These are phyloP conservation scores for Komagataea norvegica DNA, from an alignment of 1,139 yeast species.

Conservation along the genomic window DNA sequence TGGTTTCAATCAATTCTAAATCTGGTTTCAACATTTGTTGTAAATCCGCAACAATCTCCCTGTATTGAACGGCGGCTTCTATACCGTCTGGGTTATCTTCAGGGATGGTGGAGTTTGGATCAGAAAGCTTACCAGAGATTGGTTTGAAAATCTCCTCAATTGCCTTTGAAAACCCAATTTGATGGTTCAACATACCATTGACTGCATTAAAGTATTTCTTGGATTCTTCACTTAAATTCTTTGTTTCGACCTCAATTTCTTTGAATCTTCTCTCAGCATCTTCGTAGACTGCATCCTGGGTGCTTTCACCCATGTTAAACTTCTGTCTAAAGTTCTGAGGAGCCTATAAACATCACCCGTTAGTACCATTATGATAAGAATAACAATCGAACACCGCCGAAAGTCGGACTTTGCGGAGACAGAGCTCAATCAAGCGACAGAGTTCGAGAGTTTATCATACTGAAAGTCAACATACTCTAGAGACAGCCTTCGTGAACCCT, in stretches of 20 bases:
- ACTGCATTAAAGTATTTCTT: conserved; percentile 86
- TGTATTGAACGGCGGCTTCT: conserved; percentile 86
- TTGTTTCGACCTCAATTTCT: conserved; percentile 85
- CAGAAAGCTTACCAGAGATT: conserved; percentile 84
- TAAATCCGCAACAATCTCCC: conserved; percentile 80
- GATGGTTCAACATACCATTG: conserved; percentile 88
- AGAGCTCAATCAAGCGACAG: not conserved
- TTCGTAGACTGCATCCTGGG: conserved; percentile 80
- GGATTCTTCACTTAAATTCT: conserved; percentile 84
- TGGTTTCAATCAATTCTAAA: conserved; percentile 82
- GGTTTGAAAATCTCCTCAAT: conserved; percentile 97
- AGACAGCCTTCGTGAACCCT: conserved; percentile 83
- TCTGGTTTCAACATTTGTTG: conserved; percentile 89
- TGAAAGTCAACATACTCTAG: conserved; percentile 39
- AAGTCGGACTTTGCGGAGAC: no score
- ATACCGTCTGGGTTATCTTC: conserved; percentile 97
- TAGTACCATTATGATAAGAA: no score
- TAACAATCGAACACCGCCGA: no score
- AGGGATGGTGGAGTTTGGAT: conserved; percentile 77
- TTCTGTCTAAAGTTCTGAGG: conserved; percentile 77
- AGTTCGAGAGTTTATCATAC: not conserved
- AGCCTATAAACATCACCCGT: conserved; percentile 42
- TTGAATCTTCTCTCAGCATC: conserved; percentile 97
- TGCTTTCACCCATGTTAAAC: conserved; percentile 78
- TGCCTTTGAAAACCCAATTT: conserved; percentile 87